These are phyloP conservation scores for Naganishia friedmannii DNA, from an alignment of 768 basidiomycete genomes.

Conservation along the genomic window DNA sequence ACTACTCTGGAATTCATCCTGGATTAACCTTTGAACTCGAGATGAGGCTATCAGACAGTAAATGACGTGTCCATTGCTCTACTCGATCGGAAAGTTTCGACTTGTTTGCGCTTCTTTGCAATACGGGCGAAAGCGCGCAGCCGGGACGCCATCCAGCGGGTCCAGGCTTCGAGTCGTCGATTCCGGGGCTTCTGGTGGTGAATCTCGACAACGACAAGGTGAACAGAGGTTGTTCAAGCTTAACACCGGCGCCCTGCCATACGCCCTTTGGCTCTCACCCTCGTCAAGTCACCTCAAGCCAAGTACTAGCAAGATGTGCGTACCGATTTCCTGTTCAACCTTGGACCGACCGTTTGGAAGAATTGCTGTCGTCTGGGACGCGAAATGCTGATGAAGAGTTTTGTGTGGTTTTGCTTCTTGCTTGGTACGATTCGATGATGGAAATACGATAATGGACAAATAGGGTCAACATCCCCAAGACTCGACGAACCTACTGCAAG, in stretches of 20 bases:
- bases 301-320: conserved; percentile 25
- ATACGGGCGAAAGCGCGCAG: background rate
- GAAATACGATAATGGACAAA: conserved; percentile 14
- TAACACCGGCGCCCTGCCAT: background rate
- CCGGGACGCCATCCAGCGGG: background rate
- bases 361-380: background rate
- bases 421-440: background rate
- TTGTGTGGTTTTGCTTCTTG: conserved; percentile 14
- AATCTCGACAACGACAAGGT: background rate
- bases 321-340: background rate
- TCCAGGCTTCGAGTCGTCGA: background rate
- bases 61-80: background rate
- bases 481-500: conserved; percentile 94
- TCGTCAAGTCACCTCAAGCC: conserved; percentile 26
- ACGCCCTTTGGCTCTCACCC: conserved; percentile 14
- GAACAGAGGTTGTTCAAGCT: background rate
- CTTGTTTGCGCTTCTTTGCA: background rate
- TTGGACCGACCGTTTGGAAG: background rate
- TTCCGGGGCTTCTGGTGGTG: background rate
- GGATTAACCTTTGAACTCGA: no score
- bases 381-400: background rate
- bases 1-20: no score
- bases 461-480: conserved; percentile 59
- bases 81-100: background rate
- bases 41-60: no score